Evolutionary conservation across 257 asterid species (phyloP).

Genomic region (Fraxinus anomala): DNA sequence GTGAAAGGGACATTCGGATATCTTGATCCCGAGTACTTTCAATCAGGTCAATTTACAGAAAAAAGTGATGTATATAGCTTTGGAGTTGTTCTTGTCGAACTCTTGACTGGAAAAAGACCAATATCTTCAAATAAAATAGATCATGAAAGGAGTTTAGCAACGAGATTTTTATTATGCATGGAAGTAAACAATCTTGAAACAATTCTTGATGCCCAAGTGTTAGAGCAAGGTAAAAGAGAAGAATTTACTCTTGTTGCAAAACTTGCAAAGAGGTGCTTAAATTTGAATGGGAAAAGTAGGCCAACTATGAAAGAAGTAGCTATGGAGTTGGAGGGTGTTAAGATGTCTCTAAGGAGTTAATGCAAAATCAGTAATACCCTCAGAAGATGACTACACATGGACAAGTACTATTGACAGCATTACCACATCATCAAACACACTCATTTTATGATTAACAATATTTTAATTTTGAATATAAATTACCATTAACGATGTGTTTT

Average conservation of each 20-base stretch:
- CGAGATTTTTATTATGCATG: constrained; percentile 22
- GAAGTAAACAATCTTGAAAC: constrained; percentile 19
- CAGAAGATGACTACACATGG: constrained; percentile 24
- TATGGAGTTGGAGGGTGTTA: constrained; percentile 30
- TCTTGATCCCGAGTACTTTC: constrained; percentile 29
- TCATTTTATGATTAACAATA: constrained; percentile 25
- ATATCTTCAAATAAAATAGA: constrained; percentile 11
- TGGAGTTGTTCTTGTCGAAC: constrained; percentile 35
- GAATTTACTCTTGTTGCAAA: constrained; percentile 19
- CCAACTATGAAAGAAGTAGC: constrained; percentile 36
- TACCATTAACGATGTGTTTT: too few species aligned
- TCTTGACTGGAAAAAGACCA: constrained; percentile 24
- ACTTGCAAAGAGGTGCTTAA: constrained; percentile 30
- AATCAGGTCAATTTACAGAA: constrained; percentile 26
- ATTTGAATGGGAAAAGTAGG: constrained; percentile 32
- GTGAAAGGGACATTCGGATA: constrained; percentile 35
- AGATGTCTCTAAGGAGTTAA: constrained; percentile 8
- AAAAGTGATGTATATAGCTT: constrained; percentile 36
- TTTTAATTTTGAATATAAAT: not conserved
- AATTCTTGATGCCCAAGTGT: constrained; percentile 27
- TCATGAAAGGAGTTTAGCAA: constrained; percentile 21
- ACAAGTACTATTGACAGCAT: constrained; percentile 15
- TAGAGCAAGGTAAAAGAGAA: not conserved
- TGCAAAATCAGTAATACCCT: not conserved
- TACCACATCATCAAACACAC: constrained; percentile 15